These are phyloP conservation scores for Barnettozyma salicaria DNA, from an alignment of 805 yeast genomes.

Conservation along the genomic window DNA sequence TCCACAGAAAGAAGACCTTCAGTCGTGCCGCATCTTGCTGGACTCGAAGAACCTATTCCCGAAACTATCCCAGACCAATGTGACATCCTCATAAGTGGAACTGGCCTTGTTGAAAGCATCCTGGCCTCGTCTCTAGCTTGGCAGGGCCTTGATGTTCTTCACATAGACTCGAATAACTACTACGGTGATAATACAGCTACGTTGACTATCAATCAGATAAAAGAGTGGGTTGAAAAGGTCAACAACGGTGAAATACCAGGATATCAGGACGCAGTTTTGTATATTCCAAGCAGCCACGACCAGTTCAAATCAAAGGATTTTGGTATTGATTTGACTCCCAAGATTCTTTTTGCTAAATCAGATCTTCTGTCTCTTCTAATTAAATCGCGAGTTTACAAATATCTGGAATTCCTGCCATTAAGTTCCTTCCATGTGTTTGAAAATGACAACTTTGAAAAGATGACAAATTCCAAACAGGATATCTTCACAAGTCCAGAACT, in stretches of 20 bases:
- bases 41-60: constrained; percentile 69
- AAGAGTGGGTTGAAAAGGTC: constrained; percentile 73
- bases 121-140: constrained; percentile 92
- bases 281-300: constrained; percentile 60
- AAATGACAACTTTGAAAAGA: constrained; percentile 82
- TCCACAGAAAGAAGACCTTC: constrained; percentile 29
- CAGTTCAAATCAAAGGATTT: constrained; percentile 52
- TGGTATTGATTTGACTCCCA: constrained; percentile 84
- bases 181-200: constrained; percentile 91
- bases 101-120: constrained; percentile 84
- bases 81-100: constrained; percentile 88
- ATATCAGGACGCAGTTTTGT: constrained; percentile 68
- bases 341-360: constrained; percentile 82
- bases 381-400: constrained; percentile 82
- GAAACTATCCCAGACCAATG: constrained; percentile 58
- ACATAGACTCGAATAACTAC: constrained; percentile 75
- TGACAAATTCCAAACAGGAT: constrained; percentile 84
- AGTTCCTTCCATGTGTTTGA: constrained; percentile 91
- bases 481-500: constrained; percentile 85
- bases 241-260: constrained; percentile 35
- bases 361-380: constrained; percentile 74
- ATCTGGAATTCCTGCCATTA: constrained; percentile 86
- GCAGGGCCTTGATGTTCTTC: constrained; percentile 96
- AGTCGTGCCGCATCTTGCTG: constrained; percentile 64
- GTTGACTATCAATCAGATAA: constrained; percentile 77